Evolutionary conservation across 257 asterid species (phyloP).

Genomic region (Galeopsis tetrahit): DNA sequence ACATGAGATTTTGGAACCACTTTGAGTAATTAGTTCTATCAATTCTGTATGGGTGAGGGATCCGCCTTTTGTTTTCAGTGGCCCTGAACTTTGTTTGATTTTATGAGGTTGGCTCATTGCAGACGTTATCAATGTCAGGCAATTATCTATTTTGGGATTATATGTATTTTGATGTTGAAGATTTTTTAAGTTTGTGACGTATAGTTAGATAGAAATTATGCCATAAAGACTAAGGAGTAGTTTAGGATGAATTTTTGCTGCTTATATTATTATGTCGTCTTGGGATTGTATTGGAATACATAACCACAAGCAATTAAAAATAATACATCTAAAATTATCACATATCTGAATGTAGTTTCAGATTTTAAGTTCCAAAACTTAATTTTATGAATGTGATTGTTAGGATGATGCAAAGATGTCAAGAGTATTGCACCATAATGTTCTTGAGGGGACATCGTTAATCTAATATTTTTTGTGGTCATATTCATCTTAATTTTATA

Average conservation of each 20-base stretch:
- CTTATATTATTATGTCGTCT: background rate
- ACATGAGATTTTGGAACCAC: background rate
- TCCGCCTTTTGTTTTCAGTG: background rate
- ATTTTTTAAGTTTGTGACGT: background rate
- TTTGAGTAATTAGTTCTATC: constrained; percentile 26
- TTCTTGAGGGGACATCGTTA: background rate
- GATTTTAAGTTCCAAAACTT: constrained; percentile 13
- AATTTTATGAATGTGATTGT: constrained; percentile 14
- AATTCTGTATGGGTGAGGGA: background rate
- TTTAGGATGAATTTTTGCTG: background rate
- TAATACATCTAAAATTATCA: background rate
- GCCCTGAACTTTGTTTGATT: background rate
- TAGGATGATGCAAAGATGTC: background rate
- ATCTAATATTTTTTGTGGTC: background rate
- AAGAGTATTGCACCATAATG: constrained; percentile 4
- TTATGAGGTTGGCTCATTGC: constrained; percentile 9
- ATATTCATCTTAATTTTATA: constrained; percentile 27
- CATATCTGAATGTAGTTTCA: constrained; percentile 6
- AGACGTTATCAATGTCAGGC: background rate
- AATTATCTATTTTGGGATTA: constrained; percentile 7
- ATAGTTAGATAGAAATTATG: constrained; percentile 11
- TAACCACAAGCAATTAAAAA: background rate
- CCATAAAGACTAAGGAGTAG: background rate
- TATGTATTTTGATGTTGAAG: constrained; percentile 7
- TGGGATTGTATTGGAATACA: constrained; percentile 17